These are phyloP conservation scores for Argentina anserina DNA, from an alignment of 306 rosid genomes.

Conservation along the genomic window DNA sequence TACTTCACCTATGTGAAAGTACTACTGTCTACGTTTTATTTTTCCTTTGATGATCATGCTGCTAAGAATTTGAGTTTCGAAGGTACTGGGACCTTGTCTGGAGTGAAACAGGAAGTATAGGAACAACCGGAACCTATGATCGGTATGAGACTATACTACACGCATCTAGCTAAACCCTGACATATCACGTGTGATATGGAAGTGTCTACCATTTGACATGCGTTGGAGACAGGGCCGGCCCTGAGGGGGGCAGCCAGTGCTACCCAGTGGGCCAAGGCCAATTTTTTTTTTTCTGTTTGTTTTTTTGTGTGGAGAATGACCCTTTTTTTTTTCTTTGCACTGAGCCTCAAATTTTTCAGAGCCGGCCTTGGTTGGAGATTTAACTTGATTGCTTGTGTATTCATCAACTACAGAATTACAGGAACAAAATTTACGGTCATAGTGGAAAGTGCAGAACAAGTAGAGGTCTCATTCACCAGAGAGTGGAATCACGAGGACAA, in stretches of 20 bases:
- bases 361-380: too few relatives aligned
- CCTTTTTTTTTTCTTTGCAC: too few relatives aligned
- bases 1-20: background rate
- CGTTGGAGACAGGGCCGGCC: too few relatives aligned
- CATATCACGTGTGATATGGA: too few relatives aligned
- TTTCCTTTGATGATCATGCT: too few relatives aligned
- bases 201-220: too few relatives aligned
- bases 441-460: conserved; percentile 72
- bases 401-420: conserved; percentile 44
- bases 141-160: conserved; percentile 42
- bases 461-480: conserved; percentile 80
- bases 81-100: conserved; percentile 98
- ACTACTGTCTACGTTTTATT: background rate
- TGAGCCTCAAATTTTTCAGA: too few relatives aligned
- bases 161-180: too few relatives aligned
- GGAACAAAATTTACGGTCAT: conserved; percentile 57
- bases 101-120: conserved; percentile 48
- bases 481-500: conserved; percentile 61
- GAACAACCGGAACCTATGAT: conserved; percentile 62
- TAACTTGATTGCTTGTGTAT: background rate
- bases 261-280: too few relatives aligned
- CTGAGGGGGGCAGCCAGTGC: too few relatives aligned
- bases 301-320: too few relatives aligned
- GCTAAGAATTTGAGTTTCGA: background rate
- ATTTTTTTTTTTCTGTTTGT: too few relatives aligned